Evolutionary conservation across 805 yeast genomes (phyloP), one percentile per base, ranked within the genome.

Genomic region (Candida insectorum): DNA sequence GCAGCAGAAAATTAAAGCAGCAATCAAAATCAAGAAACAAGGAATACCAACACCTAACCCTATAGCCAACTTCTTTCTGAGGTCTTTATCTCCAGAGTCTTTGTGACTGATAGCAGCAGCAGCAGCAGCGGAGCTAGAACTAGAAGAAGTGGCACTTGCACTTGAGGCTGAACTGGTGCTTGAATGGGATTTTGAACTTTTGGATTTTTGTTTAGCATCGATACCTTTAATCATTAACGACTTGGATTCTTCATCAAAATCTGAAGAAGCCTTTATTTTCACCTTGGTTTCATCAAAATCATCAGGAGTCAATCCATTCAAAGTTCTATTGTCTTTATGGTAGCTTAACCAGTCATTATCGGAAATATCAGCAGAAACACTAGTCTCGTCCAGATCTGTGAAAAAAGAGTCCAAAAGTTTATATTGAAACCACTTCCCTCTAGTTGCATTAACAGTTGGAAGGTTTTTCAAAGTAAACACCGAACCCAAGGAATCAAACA

Each of bases 11-110:
- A 86, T 31, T 1, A 73, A 31, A 0, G 64, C 66, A 0, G 76
- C 70, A 2, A 77, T 44, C 6, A 79, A 47, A 0, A 84, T 47
- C 2, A 71, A 71, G 3, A 76, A 60, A 0, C 73, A 52, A 1
- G 96, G 95, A 29, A 93, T 71, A 2, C 82, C 85, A n/a, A 85
- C 89, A 35, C 96, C 97, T 39, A 89, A 72, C 1, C 89, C 95
- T 51, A 91, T 84, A 0, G 95, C 96, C n/a, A 85, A 65, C 2
- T 75, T 73, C 44, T 74, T 81, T 33, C 64, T 33, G 6, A 26
- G 7, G 13, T 34, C 40, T 11, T 24, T 29, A 14, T 30, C 26
- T 5, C 20, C 31, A 10, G 16, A 17, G 1, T 19, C 18, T 19
- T 24, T 19, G 11, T 24, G 11, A 14, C 16, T 19, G 5, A 36